These are phyloP conservation scores for Anaeromyces robustus DNA, from an alignment of 192 early-diverging fungal species.

Conservation along the genomic window DNA sequence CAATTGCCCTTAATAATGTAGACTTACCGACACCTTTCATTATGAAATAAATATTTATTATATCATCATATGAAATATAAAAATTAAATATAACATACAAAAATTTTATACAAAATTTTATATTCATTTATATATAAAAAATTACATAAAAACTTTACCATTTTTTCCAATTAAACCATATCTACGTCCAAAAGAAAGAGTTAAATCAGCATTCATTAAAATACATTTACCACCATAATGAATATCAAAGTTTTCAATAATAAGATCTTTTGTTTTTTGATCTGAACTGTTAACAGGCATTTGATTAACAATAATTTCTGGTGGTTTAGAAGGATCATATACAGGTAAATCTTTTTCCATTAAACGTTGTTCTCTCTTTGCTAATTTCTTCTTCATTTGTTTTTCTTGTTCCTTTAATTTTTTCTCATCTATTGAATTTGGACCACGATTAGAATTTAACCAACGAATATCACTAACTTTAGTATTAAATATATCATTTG, in stretches of 20 bases:
- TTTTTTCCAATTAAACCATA: slow-evolving; percentile 92
- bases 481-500: background rate
- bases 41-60: background rate
- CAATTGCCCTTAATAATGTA: slow-evolving; percentile 59
- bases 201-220: slow-evolving; percentile 67
- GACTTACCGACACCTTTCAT: slow-evolving; percentile 27
- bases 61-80: no score
- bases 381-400: background rate
- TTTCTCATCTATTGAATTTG: background rate
- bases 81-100: no score
- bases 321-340: background rate
- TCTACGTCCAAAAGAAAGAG: slow-evolving; percentile 70
- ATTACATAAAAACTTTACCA: no score
- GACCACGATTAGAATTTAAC: background rate
- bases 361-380: background rate
- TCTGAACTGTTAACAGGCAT: slow-evolving; percentile 51
- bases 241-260: slow-evolving; percentile 93
- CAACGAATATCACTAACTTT: background rate
- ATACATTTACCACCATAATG: slow-evolving; percentile 87
- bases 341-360: background rate
- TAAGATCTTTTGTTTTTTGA: slow-evolving; percentile 79
- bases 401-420: background rate
- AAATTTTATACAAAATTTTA: no score
- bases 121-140: no score
- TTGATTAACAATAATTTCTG: background rate